Evolutionary conservation across 768 basidiomycete species (phyloP).

Genomic region (Dendrothele bispora): DNA sequence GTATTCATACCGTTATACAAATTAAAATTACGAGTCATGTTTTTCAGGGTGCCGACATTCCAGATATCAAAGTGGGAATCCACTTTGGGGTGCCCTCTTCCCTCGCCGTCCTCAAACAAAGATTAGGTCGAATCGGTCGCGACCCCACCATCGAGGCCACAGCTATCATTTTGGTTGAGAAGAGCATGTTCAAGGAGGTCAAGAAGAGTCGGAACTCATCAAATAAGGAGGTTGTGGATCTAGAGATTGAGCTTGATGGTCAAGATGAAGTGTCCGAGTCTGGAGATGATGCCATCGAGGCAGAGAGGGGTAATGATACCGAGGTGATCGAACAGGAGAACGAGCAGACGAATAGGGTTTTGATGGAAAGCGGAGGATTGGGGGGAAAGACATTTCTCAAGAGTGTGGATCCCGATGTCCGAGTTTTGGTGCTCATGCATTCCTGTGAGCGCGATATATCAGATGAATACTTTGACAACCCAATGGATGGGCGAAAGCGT

Average conservation of each 20-base stretch:
- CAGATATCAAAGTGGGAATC: slow-evolving; percentile 20
- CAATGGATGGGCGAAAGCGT: background rate
- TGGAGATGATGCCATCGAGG: slow-evolving; percentile 12
- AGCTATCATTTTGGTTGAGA: slow-evolving; percentile 9
- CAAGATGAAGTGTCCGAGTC: slow-evolving; percentile 5
- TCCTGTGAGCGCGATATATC: slow-evolving; percentile 20
- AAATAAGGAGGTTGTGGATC: background rate
- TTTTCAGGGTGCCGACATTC: slow-evolving; percentile 29
- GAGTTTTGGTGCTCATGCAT: slow-evolving; percentile 20
- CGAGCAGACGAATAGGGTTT: slow-evolving; percentile 12
- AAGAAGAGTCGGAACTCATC: slow-evolving; percentile 3
- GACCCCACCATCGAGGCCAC: slow-evolving; percentile 1
- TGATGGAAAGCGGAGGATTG: too few species aligned
- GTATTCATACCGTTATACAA: background rate
- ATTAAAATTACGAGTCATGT: slow-evolving; percentile 20
- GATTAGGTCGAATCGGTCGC: slow-evolving; percentile 9
- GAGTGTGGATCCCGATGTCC: slow-evolving; percentile 20
- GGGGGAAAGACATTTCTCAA: too few species aligned
- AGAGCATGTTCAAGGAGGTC: slow-evolving; percentile 9
- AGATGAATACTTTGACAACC: slow-evolving; percentile 24
- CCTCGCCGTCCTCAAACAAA: slow-evolving; percentile 1
- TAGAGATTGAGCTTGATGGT: background rate
- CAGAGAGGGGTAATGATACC: slow-evolving; percentile 9
- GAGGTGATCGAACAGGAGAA: slow-evolving; percentile 9
- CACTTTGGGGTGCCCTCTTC: slow-evolving; percentile 24